Percentiles rank a stretch among this genome's conserved stretches.
phyloP scores from a whole-genome alignment of 2,329 filamentous ascomycete species.

The Calycina herbarum region DNA sequence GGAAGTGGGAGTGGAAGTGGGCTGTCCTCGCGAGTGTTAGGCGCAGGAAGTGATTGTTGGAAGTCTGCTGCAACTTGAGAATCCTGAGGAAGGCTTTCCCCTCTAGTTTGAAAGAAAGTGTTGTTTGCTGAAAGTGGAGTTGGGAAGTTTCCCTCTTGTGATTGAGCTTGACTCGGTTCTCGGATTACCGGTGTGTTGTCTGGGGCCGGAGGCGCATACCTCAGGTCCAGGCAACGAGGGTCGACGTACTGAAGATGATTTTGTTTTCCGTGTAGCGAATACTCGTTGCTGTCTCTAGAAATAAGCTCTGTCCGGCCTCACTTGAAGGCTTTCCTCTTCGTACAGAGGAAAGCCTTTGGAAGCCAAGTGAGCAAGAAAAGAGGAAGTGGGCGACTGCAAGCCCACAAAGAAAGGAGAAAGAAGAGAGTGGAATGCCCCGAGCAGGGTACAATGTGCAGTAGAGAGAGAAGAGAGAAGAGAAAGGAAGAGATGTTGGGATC shows the following conservation, averaged over 20 bases:
- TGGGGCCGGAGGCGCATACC: slow-evolving; percentile 1
- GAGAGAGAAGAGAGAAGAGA: background rate
- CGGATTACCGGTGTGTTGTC: slow-evolving; percentile 2
- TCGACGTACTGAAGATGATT: slow-evolving; percentile 4
- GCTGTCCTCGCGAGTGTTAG: background rate
- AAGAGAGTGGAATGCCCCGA: slow-evolving; percentile 4
- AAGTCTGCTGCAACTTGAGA: background rate
- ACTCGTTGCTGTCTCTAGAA: background rate
- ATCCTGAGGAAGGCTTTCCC: too few relatives aligned
- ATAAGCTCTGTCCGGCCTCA: slow-evolving; percentile 1
- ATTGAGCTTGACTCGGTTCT: background rate
- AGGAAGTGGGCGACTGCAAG: background rate
- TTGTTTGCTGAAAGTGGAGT: background rate
- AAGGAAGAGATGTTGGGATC: background rate
- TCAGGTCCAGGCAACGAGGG: background rate
- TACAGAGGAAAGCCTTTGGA: slow-evolving; percentile 1
- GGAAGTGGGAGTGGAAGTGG: background rate
- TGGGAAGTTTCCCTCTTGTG: background rate
- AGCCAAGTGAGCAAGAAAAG: background rate
- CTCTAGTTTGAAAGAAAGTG: background rate
- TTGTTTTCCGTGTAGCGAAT: slow-evolving; percentile 3
- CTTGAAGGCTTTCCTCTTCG: slow-evolving; percentile 6
- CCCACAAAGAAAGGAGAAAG: background rate
- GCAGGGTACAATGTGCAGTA: background rate
- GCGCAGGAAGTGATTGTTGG: background rate